phyloP scores from a whole-genome alignment of 495 filamentous ascomycete genomes.

The Penicillium waksmanii region DNA sequence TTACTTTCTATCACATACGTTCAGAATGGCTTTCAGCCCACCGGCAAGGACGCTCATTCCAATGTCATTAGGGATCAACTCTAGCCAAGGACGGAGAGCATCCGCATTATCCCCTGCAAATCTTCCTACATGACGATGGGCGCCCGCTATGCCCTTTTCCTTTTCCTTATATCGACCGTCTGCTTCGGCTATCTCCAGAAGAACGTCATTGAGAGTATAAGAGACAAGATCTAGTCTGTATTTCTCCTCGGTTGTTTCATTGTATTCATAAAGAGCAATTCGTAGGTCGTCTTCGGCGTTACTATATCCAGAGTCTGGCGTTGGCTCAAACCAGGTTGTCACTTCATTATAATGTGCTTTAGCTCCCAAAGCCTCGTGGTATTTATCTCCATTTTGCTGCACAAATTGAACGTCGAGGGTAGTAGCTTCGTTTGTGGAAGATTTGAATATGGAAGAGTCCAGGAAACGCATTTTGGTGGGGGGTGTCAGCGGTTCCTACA shows the following conservation, averaged over 20 bases:
- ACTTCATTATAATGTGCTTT: neutral
- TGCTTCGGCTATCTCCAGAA: slow-evolving; percentile 4
- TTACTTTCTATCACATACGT: neutral
- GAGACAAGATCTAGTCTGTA: neutral
- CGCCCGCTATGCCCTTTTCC: neutral
- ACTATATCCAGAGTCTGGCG: neutral
- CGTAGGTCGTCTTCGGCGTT: neutral
- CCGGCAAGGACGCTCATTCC: neutral
- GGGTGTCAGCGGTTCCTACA: neutral
- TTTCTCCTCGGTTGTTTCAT: neutral
- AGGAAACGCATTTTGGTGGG: neutral
- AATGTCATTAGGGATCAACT: slow-evolving; percentile 1
- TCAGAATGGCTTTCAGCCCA: neutral
- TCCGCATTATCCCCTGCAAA: neutral
- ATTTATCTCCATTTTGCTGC: neutral
- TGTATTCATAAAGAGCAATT: neutral
- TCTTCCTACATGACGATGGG: neutral
- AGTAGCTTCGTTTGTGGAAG: neutral
- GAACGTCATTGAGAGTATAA: neutral
- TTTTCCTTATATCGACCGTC: neutral
- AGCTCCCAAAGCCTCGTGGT: neutral
- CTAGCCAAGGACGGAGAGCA: neutral
- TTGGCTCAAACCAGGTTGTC: neutral
- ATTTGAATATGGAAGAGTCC: neutral
- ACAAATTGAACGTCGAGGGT: neutral